Evolutionary conservation across 2,329 filamentous ascomycete genomes (phyloP).

Genomic region (Microascus cirrosus): DNA sequence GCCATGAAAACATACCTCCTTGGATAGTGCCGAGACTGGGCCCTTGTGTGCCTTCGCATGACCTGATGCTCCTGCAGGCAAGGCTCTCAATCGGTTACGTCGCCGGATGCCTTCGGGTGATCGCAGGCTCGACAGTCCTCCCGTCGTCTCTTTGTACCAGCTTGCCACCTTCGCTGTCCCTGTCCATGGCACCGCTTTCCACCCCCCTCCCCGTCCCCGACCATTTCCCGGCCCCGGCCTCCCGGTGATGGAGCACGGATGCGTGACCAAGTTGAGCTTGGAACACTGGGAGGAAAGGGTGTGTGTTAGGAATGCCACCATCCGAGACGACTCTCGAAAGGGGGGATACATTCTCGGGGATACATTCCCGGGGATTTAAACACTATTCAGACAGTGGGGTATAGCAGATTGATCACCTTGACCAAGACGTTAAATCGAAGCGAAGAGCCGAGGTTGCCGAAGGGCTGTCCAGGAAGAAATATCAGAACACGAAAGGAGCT

Average conservation of each 20-base stretch:
- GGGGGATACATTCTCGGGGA: background rate
- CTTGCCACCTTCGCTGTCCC: background rate
- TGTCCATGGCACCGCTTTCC: background rate
- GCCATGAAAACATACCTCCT: background rate
- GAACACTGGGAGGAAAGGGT: background rate
- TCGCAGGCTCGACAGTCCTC: background rate
- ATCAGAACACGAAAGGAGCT: no score
- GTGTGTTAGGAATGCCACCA: background rate
- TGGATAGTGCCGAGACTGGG: background rate
- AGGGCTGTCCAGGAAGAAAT: background rate
- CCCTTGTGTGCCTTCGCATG: background rate
- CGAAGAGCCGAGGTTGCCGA: background rate
- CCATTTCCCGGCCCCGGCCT: background rate
- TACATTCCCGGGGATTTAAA: background rate
- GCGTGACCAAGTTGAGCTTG: background rate
- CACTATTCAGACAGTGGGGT: background rate
- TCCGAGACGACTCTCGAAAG: background rate
- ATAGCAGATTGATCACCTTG: background rate
- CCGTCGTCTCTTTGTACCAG: background rate
- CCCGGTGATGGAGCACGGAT: background rate
- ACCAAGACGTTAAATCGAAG: background rate
- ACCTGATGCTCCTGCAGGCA: background rate
- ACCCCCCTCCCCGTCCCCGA: background rate
- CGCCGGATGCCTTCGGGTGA: slow-evolving; percentile 4
- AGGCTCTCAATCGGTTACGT: background rate